Evolutionary conservation across 345 rosid genomes (phyloP), one percentile per base, ranked within the genome.

Genomic region (Ceriops tagal): DNA sequence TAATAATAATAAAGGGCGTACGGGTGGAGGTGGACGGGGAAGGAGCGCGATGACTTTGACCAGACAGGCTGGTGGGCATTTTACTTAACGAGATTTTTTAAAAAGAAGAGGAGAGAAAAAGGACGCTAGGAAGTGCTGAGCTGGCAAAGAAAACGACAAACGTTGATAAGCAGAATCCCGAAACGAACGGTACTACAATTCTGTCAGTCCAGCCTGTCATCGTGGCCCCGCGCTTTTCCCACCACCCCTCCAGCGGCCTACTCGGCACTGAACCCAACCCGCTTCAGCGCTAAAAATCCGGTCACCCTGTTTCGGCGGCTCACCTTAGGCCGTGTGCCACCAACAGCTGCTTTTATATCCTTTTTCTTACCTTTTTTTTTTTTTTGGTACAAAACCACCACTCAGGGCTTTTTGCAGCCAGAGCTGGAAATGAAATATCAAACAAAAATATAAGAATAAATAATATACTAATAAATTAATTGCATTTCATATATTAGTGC

Each of bases 51-150:
- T 51, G 73, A 72, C 74, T 81, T 81, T 81, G 87, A 81, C 84
- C 58, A 66, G 75, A 74, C 90, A 86, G 88, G 78, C 90, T 86
- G 90, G 81, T 79, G 57, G 66, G 82, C 90, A 84, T 73, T 73
- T 75, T 72, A 57, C 53, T 43, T 43, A 56, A n/a, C 46, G 2
- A 24, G 24, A 65, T n/a, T 66, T 73, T 65, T 52, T n/a, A 10
- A 28, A n/a, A 43, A 74, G 64, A 69, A 27, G 59, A 21, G 70
- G 20, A 31, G 11, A 26, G 34, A 39, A 69, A 53, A 80, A 67
- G 67, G 82, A 80, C 86, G 81, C 84, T 69, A 55, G 81, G 79
- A 72, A 66, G 37, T 66, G 87, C 68, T 83, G 85, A 79, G 82
- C 62, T 79, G 83, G 82, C 77, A 13, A 28, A 8, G 22, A 65